phyloP scores from a whole-genome alignment of 2,329 filamentous ascomycete species.

The Stylonectria norvegica region DNA sequence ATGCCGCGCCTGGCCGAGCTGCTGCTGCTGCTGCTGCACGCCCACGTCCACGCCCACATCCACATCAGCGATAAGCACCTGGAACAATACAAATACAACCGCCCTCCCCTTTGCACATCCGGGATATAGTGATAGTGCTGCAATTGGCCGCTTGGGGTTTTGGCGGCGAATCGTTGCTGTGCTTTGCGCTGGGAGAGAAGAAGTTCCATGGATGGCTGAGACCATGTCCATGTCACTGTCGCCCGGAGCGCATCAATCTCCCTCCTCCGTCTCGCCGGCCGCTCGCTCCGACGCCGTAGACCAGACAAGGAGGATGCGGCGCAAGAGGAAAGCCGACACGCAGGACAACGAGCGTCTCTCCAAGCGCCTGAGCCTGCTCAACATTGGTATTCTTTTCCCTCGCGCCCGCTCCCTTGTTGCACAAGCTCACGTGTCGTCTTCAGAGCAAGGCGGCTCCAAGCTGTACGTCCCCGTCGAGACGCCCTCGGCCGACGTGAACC shows the following conservation, averaged over 20 bases:
- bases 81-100: slow-evolving; percentile 1
- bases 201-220: slow-evolving; percentile 24
- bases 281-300: slow-evolving; percentile 13
- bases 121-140: not conserved
- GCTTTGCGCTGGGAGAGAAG: not conserved
- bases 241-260: slow-evolving; percentile 35
- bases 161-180: not conserved
- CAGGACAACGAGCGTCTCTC: slow-evolving; percentile 71
- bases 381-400: slow-evolving; percentile 61
- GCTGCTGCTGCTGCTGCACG: slow-evolving; percentile 14
- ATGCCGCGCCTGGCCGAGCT: slow-evolving; percentile 26
- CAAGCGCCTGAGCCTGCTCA: slow-evolving; percentile 78
- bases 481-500: slow-evolving; percentile 23
- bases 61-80: slow-evolving; percentile 10
- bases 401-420: not conserved
- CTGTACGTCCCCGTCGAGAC: slow-evolving; percentile 64
- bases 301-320: slow-evolving; percentile 23
- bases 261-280: slow-evolving; percentile 20
- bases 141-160: not conserved
- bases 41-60: slow-evolving; percentile 16
- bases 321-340: slow-evolving; percentile 59
- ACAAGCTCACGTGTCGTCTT: not conserved
- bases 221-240: too few relatives aligned
- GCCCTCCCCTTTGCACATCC: not conserved
- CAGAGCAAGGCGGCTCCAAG: slow-evolving; percentile 60